Evolutionary conservation across 2,329 filamentous ascomycete species (phyloP).

Genomic region (Boeremia exigua): DNA sequence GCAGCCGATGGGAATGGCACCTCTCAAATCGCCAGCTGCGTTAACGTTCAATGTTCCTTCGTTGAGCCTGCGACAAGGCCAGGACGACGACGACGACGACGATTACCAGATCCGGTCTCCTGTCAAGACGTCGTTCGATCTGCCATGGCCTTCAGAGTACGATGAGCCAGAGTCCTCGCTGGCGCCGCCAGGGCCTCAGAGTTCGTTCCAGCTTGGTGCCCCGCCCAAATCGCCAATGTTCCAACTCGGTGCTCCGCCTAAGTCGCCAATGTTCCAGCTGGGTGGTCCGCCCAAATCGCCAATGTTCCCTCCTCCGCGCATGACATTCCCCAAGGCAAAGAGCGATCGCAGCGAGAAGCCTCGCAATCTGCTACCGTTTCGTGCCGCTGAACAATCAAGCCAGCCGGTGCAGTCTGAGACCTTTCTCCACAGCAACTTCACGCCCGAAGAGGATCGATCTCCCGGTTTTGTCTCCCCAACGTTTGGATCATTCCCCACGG

Average conservation of each 20-base stretch:
- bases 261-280: constrained; percentile 23
- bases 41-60: constrained; percentile 36
- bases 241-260: constrained; percentile 19
- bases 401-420: background rate
- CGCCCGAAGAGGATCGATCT: background rate
- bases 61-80: constrained; percentile 22
- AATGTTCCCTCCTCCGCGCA: constrained; percentile 17
- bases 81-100: constrained; percentile 18
- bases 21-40: constrained; percentile 39
- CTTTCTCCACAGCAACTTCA: background rate
- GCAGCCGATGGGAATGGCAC: constrained; percentile 29
- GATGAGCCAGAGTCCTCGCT: constrained; percentile 25
- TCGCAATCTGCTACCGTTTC: constrained; percentile 8
- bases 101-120: constrained; percentile 36
- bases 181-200: constrained; percentile 16
- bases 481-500: constrained; percentile 45
- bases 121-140: constrained; percentile 38
- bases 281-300: constrained; percentile 31
- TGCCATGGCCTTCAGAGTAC: constrained; percentile 38
- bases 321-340: constrained; percentile 11
- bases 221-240: constrained; percentile 27
- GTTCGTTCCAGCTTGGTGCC: constrained; percentile 17
- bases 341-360: constrained; percentile 10
- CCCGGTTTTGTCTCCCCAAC: constrained; percentile 45
- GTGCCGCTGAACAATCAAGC: constrained; percentile 1